Base-by-base conservation (phyloP, 2,329 filamentous ascomycete genomes). In the Juglanconis juglandina region DNA sequence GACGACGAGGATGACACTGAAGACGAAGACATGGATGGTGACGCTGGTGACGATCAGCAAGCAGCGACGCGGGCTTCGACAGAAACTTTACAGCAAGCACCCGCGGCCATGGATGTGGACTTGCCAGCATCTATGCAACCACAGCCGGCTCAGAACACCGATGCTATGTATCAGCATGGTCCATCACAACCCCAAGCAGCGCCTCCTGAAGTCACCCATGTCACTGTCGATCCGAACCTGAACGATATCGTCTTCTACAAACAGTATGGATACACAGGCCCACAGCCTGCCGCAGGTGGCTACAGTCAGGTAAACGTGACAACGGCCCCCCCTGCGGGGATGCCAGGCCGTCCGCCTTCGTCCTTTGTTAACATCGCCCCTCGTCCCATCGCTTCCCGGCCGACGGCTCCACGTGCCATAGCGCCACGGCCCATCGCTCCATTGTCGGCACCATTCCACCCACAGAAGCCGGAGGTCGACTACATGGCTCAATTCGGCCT, bases 401-500 rank as follows among this genome's bases (percentile, higher is more conserved):
- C 42, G 11, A 30, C 52, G 3, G 41, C 42, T 6, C 60, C 56
- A 6, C 44, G 44, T 30, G 14, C 44, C n/a, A 47, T 30, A 17
- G 14, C 44, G 44, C 44, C 17, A 3, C 35, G 32, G 13, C 52
- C 34, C 3, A 32, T 8, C 11, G 24, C 35, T 44, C 39, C 10
- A 34, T 33, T 30, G 11, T 32, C 8, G 24, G 30, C 42, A 37
- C 34, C n/a, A 35, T 39, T 11, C 30, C 52, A 13, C 33, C 60
- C 13, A 14, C 33, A 13, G 41, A 59, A 44, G 48, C 32, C 48
- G 7, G 56, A 62, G 32, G 24, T 52, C 33, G 42, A 55, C 9
- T 46, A 55, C 5, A 59, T 62, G 60, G 60, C 60, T 3, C 37
- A 34, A 11, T 56, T 56, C 14, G 60, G 60, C 10, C 57, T 62